Conservation (phyloP, 257 asterid species). For the Ophiorrhiza pumila region DNA sequence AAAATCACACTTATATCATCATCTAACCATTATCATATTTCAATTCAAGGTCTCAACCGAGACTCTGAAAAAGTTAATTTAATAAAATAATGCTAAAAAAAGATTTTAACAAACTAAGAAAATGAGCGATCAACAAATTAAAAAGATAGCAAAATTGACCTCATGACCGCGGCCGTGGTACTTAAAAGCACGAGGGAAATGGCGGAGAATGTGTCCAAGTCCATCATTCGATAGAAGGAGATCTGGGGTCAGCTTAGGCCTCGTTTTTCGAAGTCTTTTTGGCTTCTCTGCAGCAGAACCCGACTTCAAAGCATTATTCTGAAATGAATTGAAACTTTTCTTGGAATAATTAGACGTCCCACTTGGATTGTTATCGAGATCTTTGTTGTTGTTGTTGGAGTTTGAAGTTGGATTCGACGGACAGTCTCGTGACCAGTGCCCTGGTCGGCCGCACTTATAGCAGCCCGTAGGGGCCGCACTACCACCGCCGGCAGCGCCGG, state of each 20-base stretch:
- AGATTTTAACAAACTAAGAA: neutral
- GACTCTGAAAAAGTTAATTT: neutral
- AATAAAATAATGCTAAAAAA: neutral
- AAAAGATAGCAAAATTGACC: slow-evolving; percentile 33
- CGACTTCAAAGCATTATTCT: slow-evolving; percentile 12
- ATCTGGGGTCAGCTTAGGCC: slow-evolving; percentile 86
- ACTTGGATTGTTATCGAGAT: slow-evolving; percentile 14
- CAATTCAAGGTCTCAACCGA: neutral
- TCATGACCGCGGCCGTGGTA: slow-evolving; percentile 88
- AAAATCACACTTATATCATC: neutral
- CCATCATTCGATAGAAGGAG: slow-evolving; percentile 80
- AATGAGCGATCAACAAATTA: neutral
- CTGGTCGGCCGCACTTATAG: slow-evolving; percentile 95
- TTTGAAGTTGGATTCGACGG: slow-evolving; percentile 45
- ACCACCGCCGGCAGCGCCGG: slow-evolving; percentile 31
- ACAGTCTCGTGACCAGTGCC: slow-evolving; percentile 98
- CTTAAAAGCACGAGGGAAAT: slow-evolving; percentile 75
- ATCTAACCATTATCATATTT: no score
- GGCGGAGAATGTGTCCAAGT: slow-evolving; percentile 76
- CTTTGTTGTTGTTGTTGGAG: slow-evolving; percentile 6
- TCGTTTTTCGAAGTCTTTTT: slow-evolving; percentile 43
- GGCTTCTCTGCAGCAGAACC: slow-evolving; percentile 41
- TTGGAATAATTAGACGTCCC: neutral
- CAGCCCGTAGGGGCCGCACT: slow-evolving; percentile 81
- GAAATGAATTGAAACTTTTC: slow-evolving; percentile 1